A percentile compares a stretch with the other conserved stretches of the same genome.
phyloP scores from a whole-genome alignment of 2,329 filamentous ascomycete genomes.

The Dryadomyces quercus-mongolicae region DNA sequence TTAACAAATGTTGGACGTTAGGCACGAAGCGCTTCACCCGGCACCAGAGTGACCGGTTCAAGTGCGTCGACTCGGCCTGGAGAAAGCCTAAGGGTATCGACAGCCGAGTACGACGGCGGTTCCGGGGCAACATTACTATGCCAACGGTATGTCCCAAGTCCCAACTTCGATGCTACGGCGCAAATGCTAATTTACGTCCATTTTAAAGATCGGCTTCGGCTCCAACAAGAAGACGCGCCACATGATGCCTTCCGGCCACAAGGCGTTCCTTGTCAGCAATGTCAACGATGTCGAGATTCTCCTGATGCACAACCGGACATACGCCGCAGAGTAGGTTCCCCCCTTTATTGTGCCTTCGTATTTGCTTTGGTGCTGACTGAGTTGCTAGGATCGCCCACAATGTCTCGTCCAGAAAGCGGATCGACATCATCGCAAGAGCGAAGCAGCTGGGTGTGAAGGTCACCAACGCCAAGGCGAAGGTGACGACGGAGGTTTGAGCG shows the following conservation, averaged over 20 bases:
- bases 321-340: constrained; percentile 83
- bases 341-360: background rate
- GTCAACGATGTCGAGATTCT: constrained; percentile 89
- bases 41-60: constrained; percentile 97
- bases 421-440: constrained; percentile 93
- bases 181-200: background rate
- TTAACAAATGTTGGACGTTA: constrained; percentile 22
- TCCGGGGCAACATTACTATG: constrained; percentile 93
- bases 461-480: constrained; percentile 97
- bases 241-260: constrained; percentile 98
- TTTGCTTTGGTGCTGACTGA: background rate
- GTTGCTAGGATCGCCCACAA: constrained; percentile 80
- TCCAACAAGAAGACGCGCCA: constrained; percentile 99
- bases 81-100: constrained; percentile 99
- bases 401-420: constrained; percentile 96
- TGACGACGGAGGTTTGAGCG: constrained; percentile 79
- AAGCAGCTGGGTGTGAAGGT: constrained; percentile 99
- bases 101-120: constrained; percentile 90
- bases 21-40: constrained; percentile 91
- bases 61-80: constrained; percentile 81
- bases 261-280: constrained; percentile 99
- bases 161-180: background rate
- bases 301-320: constrained; percentile 99
- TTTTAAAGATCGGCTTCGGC: constrained; percentile 80
- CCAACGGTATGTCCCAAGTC: constrained; percentile 67